Base-by-base conservation (phyloP, 202 grass and related monocot species). In the Panicum virgatum region DNA sequence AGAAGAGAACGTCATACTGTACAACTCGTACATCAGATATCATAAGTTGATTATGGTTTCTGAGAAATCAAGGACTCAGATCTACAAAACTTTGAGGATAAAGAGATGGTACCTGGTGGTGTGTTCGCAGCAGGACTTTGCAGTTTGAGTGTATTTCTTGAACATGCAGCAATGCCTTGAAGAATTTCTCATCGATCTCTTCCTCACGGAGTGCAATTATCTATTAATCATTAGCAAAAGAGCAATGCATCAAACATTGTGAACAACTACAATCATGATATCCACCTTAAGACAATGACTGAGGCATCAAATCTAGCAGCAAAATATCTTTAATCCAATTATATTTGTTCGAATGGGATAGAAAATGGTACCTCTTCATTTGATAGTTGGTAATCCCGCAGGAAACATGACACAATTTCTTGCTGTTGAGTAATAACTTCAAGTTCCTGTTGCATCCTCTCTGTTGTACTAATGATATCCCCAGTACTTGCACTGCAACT, bases 71-170 rank as follows among this genome's bases (percentile, higher is more conserved):
- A 82, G 58, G 23, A 59, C 47, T 40, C 36, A 86, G 77, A 47
- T 9, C 27, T 39, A 62, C 4, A 46, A 50, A 88, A 83, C 7
- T 66, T 75, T 7, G 56, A 72, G 64, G 23, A 48, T 12, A 66
- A 69, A 78, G 66, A n/a, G 27, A 22, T 50, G 22, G 46, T 86
- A 98, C 96, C 90, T 98, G 96, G 89, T 98, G 90, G 87, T 98
- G 96, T 70, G 96, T 96, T 73, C 92, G 85, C 85, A 98, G 64
- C 52, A 98, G 81, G 80, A 93, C 86, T 83, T 96, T 98, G 89
- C 96, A 98, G 80, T 98, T 98, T 6, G 96, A 90, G 82, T 98
- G 96, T 77, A 98, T 98, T 89, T 98, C 92, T 86, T 98, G 96
- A 82, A 98, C 96, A 87, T 98, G 96, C 6, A 80, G 43, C 80